Evolutionary conservation across 2,329 filamentous ascomycete genomes (phyloP), one percentile per base, ranked within the genome.

Genomic region (Teratosphaeriaceae sp.): DNA sequence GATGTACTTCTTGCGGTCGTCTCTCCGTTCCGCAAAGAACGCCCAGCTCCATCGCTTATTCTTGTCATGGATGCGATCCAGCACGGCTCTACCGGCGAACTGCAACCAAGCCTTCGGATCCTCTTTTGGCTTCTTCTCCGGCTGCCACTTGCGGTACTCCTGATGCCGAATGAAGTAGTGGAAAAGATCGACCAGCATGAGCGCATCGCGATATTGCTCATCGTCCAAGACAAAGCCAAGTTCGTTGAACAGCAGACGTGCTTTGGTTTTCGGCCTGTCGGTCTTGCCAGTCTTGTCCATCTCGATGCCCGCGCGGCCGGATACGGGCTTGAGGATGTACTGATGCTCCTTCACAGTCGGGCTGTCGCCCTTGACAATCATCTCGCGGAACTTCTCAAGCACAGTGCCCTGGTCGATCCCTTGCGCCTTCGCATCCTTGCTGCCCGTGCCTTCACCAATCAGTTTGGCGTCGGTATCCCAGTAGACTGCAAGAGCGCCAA

Each of bases 141-240:
- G 92, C 56, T 95, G 88, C 45, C 88, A 74, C 56, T 84, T 90
- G 62, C 94, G 94, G 70, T 97, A 96, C 63, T 99, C 90, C 63
- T 97, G 92, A 53, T 98, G 92, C 23, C 90, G 83, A 55, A 96
- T 85, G 64, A 97, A 98, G 67, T 95, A 97, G 65, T 98, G 92
- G 71, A 99, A 98, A 2, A 97, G 73, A 61, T 99, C 92, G 2
- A 97, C 85, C 72, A 99, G 85, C 92, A 98, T 98, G 45, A 99
- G 70, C 4, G 84, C 88, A 67, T 99, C 92, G 22, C 94, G 85
- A 61, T 99, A 99, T 63, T 99, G 92, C 52, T 96, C 80, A 52
- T 98, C 90, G 54, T 99, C 94, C 23, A 99, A 76, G n/a, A 97
- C 86, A 50, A 99, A 83, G 39, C 94, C 92, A 45, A 99, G 89